Base-by-base conservation (phyloP, 371 early-diverging fungal species). In the Mortierella sp. region DNA sequence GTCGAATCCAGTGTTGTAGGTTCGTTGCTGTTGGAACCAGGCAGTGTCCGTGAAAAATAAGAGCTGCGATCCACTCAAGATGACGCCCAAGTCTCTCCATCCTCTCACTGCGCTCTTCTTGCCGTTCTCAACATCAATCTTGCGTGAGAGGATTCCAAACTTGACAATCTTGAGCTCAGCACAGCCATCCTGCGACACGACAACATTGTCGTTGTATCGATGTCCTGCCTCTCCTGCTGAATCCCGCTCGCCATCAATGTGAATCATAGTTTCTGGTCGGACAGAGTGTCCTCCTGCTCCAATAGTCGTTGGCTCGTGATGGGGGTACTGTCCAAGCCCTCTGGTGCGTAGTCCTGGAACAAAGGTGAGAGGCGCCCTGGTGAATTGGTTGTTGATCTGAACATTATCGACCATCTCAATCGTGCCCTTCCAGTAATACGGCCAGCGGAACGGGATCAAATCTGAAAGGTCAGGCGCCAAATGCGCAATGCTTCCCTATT, bases 1-100 rank as follows among this genome's bases (percentile, higher is more conserved):
- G 66, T 83, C 77, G 39, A 76, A 65, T 69, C 75, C 85, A 26
- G 64, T 41, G 43, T 70, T 77, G 44, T 70, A 53, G 19, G 70
- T 68, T 5, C 72, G 75, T 61, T 87, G 77, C 45, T 83, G 71
- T 19, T 80, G 76, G 64, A 76, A 90, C 84, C 91, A 90, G 71
- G 85, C 66, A 9, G 89, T 64, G 55, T 92, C 92, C 4, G 88
- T 87, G 79, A 95, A 94, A 61, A 95, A 91, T 61, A 95, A 89
- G 68, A 95, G 86, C 67, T 94, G 94, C 50, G 92, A 93, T 34
- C 95, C 95, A 75, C 93, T 92, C 48, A 95, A 79, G 19, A 95
- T 92, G 53, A 94, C 89, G 68, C 94, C 94, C 61, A 93, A 89
- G 7, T 92, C 89, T 84, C 93, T 88, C 95, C 95, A 95, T 37